Conservation (phyloP, 305 asterid genomes). For the Fraxinus paxiana region DNA sequence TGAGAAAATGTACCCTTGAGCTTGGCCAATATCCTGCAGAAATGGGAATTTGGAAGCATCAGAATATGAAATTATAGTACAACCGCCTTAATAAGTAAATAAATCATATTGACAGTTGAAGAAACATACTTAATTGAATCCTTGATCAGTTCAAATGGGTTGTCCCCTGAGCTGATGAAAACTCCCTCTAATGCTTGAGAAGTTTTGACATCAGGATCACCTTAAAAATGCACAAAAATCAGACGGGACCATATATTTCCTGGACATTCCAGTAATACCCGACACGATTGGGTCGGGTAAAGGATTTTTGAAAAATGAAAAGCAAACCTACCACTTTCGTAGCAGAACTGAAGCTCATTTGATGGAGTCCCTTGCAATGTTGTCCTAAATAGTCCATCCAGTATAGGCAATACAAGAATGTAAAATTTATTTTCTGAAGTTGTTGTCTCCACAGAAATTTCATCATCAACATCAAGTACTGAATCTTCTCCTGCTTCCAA, state of each 20-base stretch:
- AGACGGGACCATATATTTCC: not conserved
- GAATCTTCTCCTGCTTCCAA: conserved; percentile 47
- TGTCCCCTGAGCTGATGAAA: conserved; percentile 49
- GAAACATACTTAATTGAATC: conserved; percentile 53
- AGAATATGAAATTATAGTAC: not conserved
- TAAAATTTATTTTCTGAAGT: conserved; percentile 33
- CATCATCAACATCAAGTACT: conserved; percentile 28
- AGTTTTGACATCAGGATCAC: conserved; percentile 44
- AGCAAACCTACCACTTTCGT: conserved; percentile 52
- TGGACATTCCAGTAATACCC: not conserved
- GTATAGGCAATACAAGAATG: conserved; percentile 44
- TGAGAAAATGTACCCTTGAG: conserved; percentile 58
- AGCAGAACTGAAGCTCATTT: conserved; percentile 52
- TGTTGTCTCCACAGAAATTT: conserved; percentile 10
- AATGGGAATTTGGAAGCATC: conserved; percentile 1
- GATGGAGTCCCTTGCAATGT: conserved; percentile 47
- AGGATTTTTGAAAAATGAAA: not conserved
- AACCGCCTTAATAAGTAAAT: not conserved
- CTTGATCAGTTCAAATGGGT: conserved; percentile 55
- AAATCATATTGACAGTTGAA: not conserved
- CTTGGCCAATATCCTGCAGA: conserved; percentile 42
- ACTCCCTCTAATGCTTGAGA: conserved; percentile 41
- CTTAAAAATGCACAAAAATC: conserved; percentile 27
- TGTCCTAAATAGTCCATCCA: conserved; percentile 53
- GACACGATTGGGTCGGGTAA: not conserved